These are phyloP conservation scores for Leucosporidium yakuticum DNA, from an alignment of 768 basidiomycete genomes.

Conservation along the genomic window DNA sequence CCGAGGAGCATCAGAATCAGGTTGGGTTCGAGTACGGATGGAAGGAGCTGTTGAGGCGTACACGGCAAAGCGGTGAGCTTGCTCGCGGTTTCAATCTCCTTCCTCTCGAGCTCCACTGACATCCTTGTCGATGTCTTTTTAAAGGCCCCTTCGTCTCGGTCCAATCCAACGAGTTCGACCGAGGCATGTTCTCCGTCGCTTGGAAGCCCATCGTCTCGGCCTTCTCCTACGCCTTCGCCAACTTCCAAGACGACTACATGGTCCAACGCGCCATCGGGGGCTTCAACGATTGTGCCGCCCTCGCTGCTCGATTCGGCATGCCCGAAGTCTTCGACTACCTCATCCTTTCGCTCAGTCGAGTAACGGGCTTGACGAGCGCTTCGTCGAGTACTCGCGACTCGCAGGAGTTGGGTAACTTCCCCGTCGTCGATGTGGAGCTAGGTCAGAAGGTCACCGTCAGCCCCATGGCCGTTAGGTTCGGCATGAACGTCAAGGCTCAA, in stretches of 20 bases:
- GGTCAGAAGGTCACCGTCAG: constrained; percentile 85
- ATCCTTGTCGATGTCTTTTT: neutral
- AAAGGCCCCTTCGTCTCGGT: constrained; percentile 65
- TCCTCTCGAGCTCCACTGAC: neutral
- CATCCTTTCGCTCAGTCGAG: constrained; percentile 83
- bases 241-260: constrained; percentile 92
- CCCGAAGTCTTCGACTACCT: constrained; percentile 97
- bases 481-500: constrained; percentile 90
- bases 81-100: neutral
- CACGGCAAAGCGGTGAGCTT: constrained; percentile 49
- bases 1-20: constrained; percentile 93
- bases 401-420: constrained; percentile 68
- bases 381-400: constrained; percentile 45
- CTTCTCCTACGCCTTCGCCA: constrained; percentile 90
- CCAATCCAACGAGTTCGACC: constrained; percentile 73
- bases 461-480: constrained; percentile 83
- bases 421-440: constrained; percentile 74
- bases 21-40: constrained; percentile 98
- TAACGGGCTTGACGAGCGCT: constrained; percentile 74
- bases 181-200: constrained; percentile 85
- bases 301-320: constrained; percentile 79
- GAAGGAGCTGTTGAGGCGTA: constrained; percentile 84
- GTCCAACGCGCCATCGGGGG: constrained; percentile 91
- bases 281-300: constrained; percentile 91
- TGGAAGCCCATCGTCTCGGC: constrained; percentile 94